A percentile compares a stretch with the other conserved stretches of the same genome.
Evolutionary conservation across 139 green algal genomes (phyloP).

Genomic region (Asterochloris sp.): DNA sequence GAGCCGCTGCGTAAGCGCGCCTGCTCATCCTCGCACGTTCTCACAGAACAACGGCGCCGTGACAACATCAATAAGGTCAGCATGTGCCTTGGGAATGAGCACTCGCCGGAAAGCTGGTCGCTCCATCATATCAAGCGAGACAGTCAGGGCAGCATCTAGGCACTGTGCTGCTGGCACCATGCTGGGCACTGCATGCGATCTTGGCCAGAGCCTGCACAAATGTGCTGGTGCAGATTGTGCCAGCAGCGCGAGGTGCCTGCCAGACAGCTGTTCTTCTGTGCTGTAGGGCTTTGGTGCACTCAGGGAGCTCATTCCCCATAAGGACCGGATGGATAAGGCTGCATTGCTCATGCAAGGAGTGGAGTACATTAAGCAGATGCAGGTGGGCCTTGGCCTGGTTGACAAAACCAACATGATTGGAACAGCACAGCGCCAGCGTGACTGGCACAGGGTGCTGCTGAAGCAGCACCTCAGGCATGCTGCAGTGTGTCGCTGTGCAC

Average conservation of each 20-base stretch:
- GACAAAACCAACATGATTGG: neutral
- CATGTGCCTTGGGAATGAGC: neutral
- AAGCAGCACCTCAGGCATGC: neutral
- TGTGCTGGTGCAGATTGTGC: neutral
- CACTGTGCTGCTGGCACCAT: neutral
- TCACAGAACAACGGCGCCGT: slow-evolving; percentile 26
- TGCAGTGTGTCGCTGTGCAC: no score
- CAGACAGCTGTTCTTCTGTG: neutral
- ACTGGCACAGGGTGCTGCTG: neutral
- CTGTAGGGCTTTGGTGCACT: slow-evolving; percentile 16
- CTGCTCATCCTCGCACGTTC: slow-evolving; percentile 5
- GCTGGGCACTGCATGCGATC: neutral
- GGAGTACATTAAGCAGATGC: slow-evolving; percentile 28
- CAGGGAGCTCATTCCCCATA: slow-evolving; percentile 24
- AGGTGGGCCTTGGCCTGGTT: neutral
- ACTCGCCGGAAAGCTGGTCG: neutral
- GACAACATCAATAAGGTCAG: slow-evolving; percentile 29
- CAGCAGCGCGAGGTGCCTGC: neutral
- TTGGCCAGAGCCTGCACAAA: neutral
- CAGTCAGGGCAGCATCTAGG: neutral
- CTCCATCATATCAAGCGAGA: neutral
- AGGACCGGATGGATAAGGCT: slow-evolving; percentile 32
- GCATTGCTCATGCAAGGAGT: slow-evolving; percentile 22
- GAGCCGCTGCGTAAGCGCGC: no score
- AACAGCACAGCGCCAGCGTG: no score